Evolutionary conservation across 169 alveolate genomes (phyloP).

Genomic region (Eimeria acervulina): DNA sequence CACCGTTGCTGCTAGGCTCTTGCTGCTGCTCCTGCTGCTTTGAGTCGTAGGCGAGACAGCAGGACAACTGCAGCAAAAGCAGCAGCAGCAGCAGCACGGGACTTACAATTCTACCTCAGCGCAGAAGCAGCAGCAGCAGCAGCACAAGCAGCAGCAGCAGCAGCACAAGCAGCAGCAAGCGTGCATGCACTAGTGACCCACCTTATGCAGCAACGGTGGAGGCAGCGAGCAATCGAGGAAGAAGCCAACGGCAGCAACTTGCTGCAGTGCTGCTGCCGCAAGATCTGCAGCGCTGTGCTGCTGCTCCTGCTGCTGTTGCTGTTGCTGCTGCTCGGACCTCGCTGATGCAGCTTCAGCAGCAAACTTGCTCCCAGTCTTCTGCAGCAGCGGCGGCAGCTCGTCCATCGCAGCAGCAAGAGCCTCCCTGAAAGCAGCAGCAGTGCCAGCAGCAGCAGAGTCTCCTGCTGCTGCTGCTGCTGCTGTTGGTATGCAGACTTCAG

Average conservation of each 20-base stretch:
- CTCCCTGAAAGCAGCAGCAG: neutral
- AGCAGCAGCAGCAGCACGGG: constrained; percentile 31
- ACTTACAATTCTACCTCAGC: neutral
- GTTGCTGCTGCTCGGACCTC: no score
- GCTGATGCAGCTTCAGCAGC: neutral
- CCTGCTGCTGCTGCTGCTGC: constrained; percentile 17
- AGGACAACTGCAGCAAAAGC: constrained; percentile 50
- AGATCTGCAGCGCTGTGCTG: neutral
- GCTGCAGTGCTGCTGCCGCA: constrained; percentile 12
- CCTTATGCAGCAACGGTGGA: neutral
- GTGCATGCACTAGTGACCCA: neutral
- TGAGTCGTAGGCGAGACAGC: neutral
- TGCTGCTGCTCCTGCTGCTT: constrained; percentile 5
- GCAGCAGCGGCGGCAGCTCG: neutral
- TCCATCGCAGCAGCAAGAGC: neutral
- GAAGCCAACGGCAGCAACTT: neutral
- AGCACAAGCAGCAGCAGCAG: no score
- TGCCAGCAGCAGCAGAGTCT: neutral
- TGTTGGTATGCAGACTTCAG: neutral
- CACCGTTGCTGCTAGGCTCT: neutral
- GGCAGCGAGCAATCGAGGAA: constrained; percentile 1
- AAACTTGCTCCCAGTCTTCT: neutral
- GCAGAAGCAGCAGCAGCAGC: neutral
- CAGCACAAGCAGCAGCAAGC: no score
- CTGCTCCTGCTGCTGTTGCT: constrained; percentile 8